Base-by-base conservation (phyloP, 495 filamentous ascomycete species). In the Podospora tetraspora region DNA sequence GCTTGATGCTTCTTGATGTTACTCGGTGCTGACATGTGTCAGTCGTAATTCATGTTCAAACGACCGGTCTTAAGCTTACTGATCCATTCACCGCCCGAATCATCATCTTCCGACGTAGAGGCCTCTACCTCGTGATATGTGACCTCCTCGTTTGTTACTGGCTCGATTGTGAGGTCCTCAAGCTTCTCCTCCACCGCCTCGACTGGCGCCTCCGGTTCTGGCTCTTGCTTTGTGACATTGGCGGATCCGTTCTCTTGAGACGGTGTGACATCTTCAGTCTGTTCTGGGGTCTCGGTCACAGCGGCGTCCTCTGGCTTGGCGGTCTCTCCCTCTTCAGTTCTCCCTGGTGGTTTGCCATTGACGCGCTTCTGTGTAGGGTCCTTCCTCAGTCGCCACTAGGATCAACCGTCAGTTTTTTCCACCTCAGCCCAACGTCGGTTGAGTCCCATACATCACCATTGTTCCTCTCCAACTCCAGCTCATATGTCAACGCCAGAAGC, bases 401-500 rank as follows among this genome's bases (percentile, higher is more conserved):
- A 16, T 2, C 32, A 19, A 23, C n/a, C 13, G 61, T 65, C 34
- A 24, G 43, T 21, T 24, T 56, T 57, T 10, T 6, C 43, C 13
- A 13, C 3, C 13, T 34, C 32, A 52, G 61, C 3, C 11, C 23
- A 32, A 37, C 61, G 5, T 30, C 2, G 7, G 12, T 19, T 2
- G 11, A 5, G 21, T 30, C 13, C 10, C 73, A 8, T 72, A 75
- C 73, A 34, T 77, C 88, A 7, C 93, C 93, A 23, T 88, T 86
- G 75, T 94, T 94, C 66, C 86, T 82, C 78, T 96, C 91, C 68
- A 91, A 88, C 70, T 97, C 92, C 16, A 98, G 72, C 74, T 99
- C 95, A 74, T 97, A 98, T 3, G 93, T 90, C 32, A 99, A 82
- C 6, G 94, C 95, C 71, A 98, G 81, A 37, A 98, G 83, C 69